Evolutionary conservation across 345 rosid species (phyloP).

Genomic region (Pugionium cornutum): DNA sequence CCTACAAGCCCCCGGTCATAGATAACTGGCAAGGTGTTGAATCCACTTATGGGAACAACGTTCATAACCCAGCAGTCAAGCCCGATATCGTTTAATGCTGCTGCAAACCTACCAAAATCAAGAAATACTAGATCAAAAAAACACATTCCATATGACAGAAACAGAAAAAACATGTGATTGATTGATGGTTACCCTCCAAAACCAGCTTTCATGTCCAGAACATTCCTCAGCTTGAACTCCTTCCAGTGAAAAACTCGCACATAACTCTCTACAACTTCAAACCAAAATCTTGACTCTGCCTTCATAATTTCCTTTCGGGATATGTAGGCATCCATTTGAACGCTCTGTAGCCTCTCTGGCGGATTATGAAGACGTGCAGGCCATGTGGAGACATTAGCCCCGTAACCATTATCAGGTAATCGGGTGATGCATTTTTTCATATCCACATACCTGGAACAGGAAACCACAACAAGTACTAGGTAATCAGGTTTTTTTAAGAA

Average conservation of each 20-base stretch:
- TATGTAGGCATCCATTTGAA: slow-evolving; percentile 57
- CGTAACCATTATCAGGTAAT: slow-evolving; percentile 58
- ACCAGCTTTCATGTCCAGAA: slow-evolving; percentile 72
- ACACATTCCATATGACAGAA: background rate
- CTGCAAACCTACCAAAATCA: slow-evolving; percentile 54
- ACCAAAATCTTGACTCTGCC: slow-evolving; percentile 69
- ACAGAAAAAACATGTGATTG: background rate
- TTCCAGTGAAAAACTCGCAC: slow-evolving; percentile 59
- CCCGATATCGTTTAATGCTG: slow-evolving; percentile 54
- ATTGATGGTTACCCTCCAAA: slow-evolving; percentile 61
- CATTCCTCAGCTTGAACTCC: slow-evolving; percentile 52
- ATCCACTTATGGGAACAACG: slow-evolving; percentile 55
- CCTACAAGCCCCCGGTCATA: slow-evolving; percentile 69
- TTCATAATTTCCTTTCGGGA: slow-evolving; percentile 61
- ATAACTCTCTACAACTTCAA: slow-evolving; percentile 52
- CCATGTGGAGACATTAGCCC: slow-evolving; percentile 60
- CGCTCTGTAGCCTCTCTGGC: slow-evolving; percentile 63
- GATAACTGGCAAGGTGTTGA: slow-evolving; percentile 69
- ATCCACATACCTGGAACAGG: slow-evolving; percentile 53
- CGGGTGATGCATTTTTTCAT: slow-evolving; percentile 53
- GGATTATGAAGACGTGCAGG: slow-evolving; percentile 62
- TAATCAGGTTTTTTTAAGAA: too few relatives aligned
- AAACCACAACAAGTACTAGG: slow-evolving; percentile 5
- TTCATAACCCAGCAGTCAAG: slow-evolving; percentile 71
- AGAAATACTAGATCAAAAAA: slow-evolving; percentile 12